Base-by-base conservation (phyloP, 2,329 filamentous ascomycete genomes). In the Ceratocystiopsis minuta region DNA sequence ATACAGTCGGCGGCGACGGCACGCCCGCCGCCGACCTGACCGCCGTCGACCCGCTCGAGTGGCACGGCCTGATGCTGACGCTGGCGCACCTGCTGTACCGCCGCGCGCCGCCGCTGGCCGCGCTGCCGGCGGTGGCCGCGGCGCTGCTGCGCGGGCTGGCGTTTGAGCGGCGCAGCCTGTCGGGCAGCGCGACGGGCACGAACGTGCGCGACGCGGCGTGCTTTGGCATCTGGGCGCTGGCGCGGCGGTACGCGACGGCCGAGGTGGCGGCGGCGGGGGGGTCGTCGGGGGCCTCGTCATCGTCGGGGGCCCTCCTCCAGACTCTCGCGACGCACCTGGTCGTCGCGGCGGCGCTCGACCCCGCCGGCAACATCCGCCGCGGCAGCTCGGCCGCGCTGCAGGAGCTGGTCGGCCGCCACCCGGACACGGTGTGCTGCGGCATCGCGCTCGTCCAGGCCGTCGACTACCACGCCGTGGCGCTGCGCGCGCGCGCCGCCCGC, bases 191-290 rank as follows among this genome's bases (percentile, higher is more conserved):
- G 3, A 67, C 88, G 12, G 90, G 90, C 2, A 80, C 83, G 2
- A 94, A 92, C 51, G 87, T 98, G 15, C 75, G 90, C 38, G 90
- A 98, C 61, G 88, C 90, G 13, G 85, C 90, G 3, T 95, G 87
- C 56, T 98, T 96, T 56, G 90, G 90, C 7, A 79, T 96, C 18
- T 98, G 90, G 90, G 81, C 87, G 1, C 58, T 96, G 9, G 84
- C 88, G 17, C 72, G 90, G 43, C 78, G 88, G 42, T 98, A 96
- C 52, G 77, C 74, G 1, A 94, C 86, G 0, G 54, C 64, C 0
- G 88, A 96, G 56, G 67, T 96, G 7, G 65, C 80, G 12, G 64
- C 65, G 0, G 70, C 92, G 9, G 20, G 4, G 20, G 20, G 4
- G 20, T 4, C 20, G 7, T 4, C 20, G 20, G 20, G 4, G 20